Conservation (phyloP, 352 stramenopile species). For the Phytophthora fragariae region DNA sequence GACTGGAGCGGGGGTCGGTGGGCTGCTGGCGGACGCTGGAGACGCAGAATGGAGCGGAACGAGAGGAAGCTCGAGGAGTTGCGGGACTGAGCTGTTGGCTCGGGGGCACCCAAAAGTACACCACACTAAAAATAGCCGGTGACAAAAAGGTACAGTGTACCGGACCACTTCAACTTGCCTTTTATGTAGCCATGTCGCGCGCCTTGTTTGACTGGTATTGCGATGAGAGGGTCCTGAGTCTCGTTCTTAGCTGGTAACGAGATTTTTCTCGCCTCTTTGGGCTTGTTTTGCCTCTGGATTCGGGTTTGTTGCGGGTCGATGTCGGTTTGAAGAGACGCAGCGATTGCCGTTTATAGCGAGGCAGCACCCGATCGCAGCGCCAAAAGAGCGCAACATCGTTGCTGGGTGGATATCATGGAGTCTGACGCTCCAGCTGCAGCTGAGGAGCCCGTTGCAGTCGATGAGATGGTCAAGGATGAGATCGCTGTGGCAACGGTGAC, state of each 20-base stretch:
- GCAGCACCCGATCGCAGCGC: background rate
- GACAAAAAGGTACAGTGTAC: constrained; percentile 16
- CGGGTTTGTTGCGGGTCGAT: background rate
- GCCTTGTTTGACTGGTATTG: background rate
- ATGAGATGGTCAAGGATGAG: constrained; percentile 1
- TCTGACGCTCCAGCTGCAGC: constrained; percentile 8
- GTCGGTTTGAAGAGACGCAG: constrained; percentile 15
- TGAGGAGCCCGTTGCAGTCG: constrained; percentile 2
- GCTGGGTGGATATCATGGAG: constrained; percentile 21
- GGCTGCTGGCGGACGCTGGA: constrained; percentile 24
- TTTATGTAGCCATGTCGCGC: constrained; percentile 19
- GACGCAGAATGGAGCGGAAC: constrained; percentile 20
- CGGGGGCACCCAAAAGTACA: constrained; percentile 17
- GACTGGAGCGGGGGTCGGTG: constrained; percentile 1
- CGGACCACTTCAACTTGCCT: constrained; percentile 28
- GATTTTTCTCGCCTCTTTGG: background rate
- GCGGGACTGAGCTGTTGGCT: constrained; percentile 25
- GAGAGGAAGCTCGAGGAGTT: constrained; percentile 18
- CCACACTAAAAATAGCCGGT: constrained; percentile 33
- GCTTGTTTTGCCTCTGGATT: background rate
- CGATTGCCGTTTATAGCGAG: constrained; percentile 4
- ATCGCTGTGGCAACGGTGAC: background rate
- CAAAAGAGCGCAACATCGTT: background rate
- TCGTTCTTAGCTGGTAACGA: background rate
- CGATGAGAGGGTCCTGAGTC: background rate